These are phyloP conservation scores for Pezicula rhizophila DNA, from an alignment of 2,329 filamentous ascomycete genomes.

Conservation along the genomic window DNA sequence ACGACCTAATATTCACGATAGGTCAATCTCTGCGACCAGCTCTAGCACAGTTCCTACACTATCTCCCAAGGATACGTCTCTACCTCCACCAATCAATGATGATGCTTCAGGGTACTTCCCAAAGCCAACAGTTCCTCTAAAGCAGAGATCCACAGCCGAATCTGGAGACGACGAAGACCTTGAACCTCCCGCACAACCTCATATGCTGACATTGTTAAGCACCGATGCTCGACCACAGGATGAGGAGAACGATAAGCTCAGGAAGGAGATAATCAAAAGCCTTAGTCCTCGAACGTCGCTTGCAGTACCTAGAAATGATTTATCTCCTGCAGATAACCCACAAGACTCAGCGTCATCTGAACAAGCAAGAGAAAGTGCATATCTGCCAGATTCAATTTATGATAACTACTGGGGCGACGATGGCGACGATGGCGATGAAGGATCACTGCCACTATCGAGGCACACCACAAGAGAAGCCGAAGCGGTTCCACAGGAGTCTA, in stretches of 20 bases:
- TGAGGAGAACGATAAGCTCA: conserved; percentile 64
- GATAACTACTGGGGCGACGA: conserved; percentile 58
- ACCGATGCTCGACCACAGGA: conserved; percentile 17
- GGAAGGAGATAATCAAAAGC: conserved; percentile 69
- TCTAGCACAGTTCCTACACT: conserved; percentile 38
- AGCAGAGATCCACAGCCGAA: conserved; percentile 4
- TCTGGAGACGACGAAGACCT: conserved; percentile 3
- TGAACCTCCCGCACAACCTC: conserved; percentile 6
- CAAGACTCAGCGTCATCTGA: conserved; percentile 12
- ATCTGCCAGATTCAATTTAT: conserved; percentile 56
- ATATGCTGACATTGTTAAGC: conserved; percentile 14
- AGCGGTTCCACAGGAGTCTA: not conserved
- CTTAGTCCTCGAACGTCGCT: conserved; percentile 45
- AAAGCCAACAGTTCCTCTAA: conserved; percentile 7
- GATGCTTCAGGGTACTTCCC: conserved; percentile 11
- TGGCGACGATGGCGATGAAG: conserved; percentile 35
- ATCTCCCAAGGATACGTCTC: conserved; percentile 36
- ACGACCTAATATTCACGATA: conserved; percentile 17
- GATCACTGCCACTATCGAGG: conserved; percentile 3
- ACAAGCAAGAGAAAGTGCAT: conserved; percentile 49
- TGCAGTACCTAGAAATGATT: conserved; percentile 10
- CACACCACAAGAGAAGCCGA: conserved; percentile 4
- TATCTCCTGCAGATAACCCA: conserved; percentile 2
- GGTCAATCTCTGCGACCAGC: conserved; percentile 23
- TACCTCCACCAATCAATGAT: not conserved